Percentiles rank a stretch among this genome's conserved stretches.
Conservation (phyloP, 352 stramenopile genomes). For the Pythium oligandrum region DNA sequence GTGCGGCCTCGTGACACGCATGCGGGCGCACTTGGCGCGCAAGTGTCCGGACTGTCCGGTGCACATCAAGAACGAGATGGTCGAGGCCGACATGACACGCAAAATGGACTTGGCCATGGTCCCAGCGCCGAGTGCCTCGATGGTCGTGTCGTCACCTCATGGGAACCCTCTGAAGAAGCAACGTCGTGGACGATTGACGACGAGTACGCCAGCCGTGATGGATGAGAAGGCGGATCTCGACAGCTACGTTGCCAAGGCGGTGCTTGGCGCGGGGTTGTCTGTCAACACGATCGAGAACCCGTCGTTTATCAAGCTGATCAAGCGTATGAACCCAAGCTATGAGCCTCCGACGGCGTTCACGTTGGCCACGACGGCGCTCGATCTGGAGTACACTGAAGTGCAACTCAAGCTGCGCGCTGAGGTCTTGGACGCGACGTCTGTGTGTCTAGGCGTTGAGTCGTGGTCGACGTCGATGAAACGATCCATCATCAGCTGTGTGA, state of each 20-base stretch:
- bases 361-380: slow-evolving; percentile 43
- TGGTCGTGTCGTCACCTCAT: slow-evolving; percentile 5
- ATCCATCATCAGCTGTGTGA: slow-evolving; percentile 48
- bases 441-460: slow-evolving; percentile 55
- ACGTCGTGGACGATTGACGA: slow-evolving; percentile 12
- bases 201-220: slow-evolving; percentile 15
- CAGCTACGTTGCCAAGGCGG: slow-evolving; percentile 47
- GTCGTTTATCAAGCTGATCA: slow-evolving; percentile 58
- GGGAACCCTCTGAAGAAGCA: slow-evolving; percentile 23
- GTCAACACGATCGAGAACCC: slow-evolving; percentile 55
- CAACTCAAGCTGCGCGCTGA: slow-evolving; percentile 55
- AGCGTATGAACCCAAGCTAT: slow-evolving; percentile 48
- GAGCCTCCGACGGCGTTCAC: slow-evolving; percentile 42
- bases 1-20: slow-evolving; percentile 58
- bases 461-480: slow-evolving; percentile 36
- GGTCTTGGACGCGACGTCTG: slow-evolving; percentile 35
- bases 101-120: slow-evolving; percentile 29
- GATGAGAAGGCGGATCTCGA: slow-evolving; percentile 56
- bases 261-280: slow-evolving; percentile 45
- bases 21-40: slow-evolving; percentile 57
- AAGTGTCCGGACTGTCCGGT: slow-evolving; percentile 49
- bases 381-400: slow-evolving; percentile 58
- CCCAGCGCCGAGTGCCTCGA: neutral
- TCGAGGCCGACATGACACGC: slow-evolving; percentile 32
- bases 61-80: slow-evolving; percentile 45